Evolutionary conservation across 164 flowering plant genomes (phyloP).

Genomic region (Macadamia integrifolia): DNA sequence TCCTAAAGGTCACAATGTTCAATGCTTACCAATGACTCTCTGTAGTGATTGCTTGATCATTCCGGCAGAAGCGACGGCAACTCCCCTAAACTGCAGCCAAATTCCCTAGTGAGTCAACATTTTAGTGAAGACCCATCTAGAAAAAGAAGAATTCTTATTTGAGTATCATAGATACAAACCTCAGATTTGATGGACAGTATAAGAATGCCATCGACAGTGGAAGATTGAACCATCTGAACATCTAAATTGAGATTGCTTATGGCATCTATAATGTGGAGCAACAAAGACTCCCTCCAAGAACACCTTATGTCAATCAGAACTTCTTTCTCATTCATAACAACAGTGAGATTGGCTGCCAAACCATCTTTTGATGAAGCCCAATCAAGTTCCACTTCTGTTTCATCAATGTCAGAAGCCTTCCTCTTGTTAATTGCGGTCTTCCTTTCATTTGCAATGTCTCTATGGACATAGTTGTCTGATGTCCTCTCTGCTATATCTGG

Average conservation of each 20-base stretch:
- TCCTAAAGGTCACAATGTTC: background rate
- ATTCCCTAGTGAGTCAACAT: background rate
- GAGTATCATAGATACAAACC: constrained; percentile 31
- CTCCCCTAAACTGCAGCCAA: constrained; percentile 58
- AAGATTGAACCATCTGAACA: constrained; percentile 58
- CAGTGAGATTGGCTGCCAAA: constrained; percentile 32
- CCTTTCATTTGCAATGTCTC: constrained; percentile 19
- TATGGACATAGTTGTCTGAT: constrained; percentile 55
- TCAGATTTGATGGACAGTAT: constrained; percentile 56
- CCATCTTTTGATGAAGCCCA: constrained; percentile 26
- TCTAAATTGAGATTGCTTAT: constrained; percentile 56
- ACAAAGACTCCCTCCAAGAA: constrained; percentile 62
- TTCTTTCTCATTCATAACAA: constrained; percentile 42
- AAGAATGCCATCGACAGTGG: constrained; percentile 50
- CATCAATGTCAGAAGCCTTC: constrained; percentile 51
- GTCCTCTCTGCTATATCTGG: constrained; percentile 49
- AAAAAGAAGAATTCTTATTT: background rate
- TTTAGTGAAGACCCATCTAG: background rate
- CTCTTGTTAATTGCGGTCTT: constrained; percentile 52
- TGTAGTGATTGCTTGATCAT: constrained; percentile 60
- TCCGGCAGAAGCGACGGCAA: constrained; percentile 44
- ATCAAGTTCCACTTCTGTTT: constrained; percentile 30
- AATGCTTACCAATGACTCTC: constrained; percentile 30
- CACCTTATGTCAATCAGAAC: constrained; percentile 58
- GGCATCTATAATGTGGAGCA: constrained; percentile 68